Evolutionary conservation across 176 grass and related monocot genomes (phyloP), one percentile per base, ranked within the genome.

Genomic region (Zoysia japonica): DNA sequence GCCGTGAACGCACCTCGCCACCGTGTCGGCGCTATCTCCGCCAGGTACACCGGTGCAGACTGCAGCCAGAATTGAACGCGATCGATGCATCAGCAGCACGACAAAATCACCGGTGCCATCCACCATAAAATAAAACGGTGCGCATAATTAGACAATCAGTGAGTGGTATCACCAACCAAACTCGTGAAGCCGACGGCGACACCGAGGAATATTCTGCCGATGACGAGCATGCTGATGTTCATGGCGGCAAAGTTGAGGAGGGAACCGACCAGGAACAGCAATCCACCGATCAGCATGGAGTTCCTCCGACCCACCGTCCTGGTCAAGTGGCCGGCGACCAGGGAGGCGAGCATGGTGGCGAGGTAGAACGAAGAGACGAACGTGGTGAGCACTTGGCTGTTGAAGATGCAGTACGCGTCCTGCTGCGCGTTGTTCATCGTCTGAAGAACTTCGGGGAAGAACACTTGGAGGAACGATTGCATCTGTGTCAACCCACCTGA

Each of bases 121-220:
- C 6, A 16, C 17, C 13, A 16, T 3, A 55, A 3, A 0, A 55
- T 4, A 16, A 14, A 55, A 55, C 15, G 15, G 3, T 55, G 52
- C 14, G 44, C 44, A 45, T 45, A 4, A 6, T 45, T 6, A 3
- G 44, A 45, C 44, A 45, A 45, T 45, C 6, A 3, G 2, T 3
- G 3, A 45, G 44, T 45, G 44, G 44, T 45, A 6, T 45, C 44
- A 45, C 44, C 44, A 45, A 90, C 28, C 28, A 28, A 28, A 51
- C 93, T 97, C 67, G 86, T 93, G 84, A 97, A 97, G 28, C 94
- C 94, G 17, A 97, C 84, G 39, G 91, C 94, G 60, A 97, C 80
- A 28, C 94, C 94, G 35, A 97, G 94, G 53, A 97, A 70, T 15
- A 97, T 7, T 40, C 91, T 91, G 11, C 89, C 94, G 6, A 92